Evolutionary conservation across 2,329 filamentous ascomycete genomes (phyloP).

Genomic region (Camillea tinctor): DNA sequence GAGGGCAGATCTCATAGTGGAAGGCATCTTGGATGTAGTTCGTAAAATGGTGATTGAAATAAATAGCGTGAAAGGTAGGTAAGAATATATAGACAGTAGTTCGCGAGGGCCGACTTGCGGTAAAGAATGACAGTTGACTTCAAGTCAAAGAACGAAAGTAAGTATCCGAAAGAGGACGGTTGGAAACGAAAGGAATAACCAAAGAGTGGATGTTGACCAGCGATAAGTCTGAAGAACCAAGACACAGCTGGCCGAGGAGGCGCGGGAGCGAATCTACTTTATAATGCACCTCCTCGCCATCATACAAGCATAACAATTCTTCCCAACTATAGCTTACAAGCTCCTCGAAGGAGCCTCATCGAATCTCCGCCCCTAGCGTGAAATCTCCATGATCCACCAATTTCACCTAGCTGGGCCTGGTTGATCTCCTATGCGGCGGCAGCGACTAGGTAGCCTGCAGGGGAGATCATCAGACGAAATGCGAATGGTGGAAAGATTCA

Average conservation of each 20-base stretch:
- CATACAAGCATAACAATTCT: not conserved
- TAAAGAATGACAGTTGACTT: constrained; percentile 9
- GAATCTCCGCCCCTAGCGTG: not conserved
- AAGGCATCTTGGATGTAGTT: not conserved
- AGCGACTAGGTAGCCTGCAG: not conserved
- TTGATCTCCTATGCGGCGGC: not conserved
- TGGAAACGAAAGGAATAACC: not conserved
- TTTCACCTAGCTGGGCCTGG: not conserved
- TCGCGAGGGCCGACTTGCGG: constrained; percentile 5
- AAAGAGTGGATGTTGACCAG: constrained; percentile 5
- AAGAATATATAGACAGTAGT: constrained; percentile 1
- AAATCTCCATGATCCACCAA: not conserved
- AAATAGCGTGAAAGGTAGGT: not conserved
- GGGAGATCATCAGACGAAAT: not conserved
- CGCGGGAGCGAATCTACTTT: not conserved
- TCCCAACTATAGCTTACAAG: not conserved
- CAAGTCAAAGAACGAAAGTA: constrained; percentile 6
- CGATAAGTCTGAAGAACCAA: constrained; percentile 1
- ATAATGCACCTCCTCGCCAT: not conserved
- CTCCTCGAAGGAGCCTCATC: not conserved
- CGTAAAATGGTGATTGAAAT: not conserved
- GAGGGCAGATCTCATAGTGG: not conserved
- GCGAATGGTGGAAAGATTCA: not conserved
- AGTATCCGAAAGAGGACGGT: not conserved
- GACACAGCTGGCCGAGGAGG: not conserved